Evolutionary conservation across 345 rosid species (phyloP).

Genomic region (Cardamine chenopodiifolia): DNA sequence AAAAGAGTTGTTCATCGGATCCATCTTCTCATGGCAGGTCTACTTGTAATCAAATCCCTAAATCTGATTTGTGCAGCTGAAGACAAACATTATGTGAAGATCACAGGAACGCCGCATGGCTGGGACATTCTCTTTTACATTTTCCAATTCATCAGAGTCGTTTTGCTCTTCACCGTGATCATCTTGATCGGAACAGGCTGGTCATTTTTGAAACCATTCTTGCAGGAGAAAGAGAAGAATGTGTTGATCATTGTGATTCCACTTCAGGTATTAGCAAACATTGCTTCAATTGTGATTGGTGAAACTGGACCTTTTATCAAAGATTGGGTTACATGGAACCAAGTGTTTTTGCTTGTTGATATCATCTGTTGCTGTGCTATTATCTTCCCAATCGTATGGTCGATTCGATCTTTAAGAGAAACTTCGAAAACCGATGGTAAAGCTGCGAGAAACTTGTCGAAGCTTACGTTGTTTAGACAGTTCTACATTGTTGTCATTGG

Average conservation of each 20-base stretch:
- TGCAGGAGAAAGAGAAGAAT: conserved; percentile 98
- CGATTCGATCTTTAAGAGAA: conserved; percentile 81
- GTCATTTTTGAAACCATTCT: conserved; percentile 91
- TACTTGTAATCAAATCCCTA: conserved; percentile 79
- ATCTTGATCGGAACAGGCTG: conserved; percentile 97
- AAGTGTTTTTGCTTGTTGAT: conserved; percentile 84
- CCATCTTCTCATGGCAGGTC: conserved; percentile 77
- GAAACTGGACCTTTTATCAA: conserved; percentile 90
- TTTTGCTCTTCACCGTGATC: conserved; percentile 85
- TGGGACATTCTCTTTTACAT: conserved; percentile 93
- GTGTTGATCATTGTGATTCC: conserved; percentile 96
- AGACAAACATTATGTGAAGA: conserved; percentile 82
- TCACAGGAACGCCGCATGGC: conserved; percentile 93
- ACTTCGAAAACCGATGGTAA: conserved; percentile 93
- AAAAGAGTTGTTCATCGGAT: conserved; percentile 71
- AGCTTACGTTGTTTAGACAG: conserved; percentile 81
- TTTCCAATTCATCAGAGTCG: conserved; percentile 85
- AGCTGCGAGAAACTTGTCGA: conserved; percentile 87
- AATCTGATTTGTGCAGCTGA: conserved; percentile 92
- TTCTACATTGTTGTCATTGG: conserved; percentile 92
- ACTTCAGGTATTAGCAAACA: conserved; percentile 88
- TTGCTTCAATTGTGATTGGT: conserved; percentile 86
- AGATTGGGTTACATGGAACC: conserved; percentile 97
- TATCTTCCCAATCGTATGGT: conserved; percentile 97
- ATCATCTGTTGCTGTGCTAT: conserved; percentile 92